These are phyloP conservation scores for Pleurotus platypus DNA, from an alignment of 768 basidiomycete genomes.

Conservation along the genomic window DNA sequence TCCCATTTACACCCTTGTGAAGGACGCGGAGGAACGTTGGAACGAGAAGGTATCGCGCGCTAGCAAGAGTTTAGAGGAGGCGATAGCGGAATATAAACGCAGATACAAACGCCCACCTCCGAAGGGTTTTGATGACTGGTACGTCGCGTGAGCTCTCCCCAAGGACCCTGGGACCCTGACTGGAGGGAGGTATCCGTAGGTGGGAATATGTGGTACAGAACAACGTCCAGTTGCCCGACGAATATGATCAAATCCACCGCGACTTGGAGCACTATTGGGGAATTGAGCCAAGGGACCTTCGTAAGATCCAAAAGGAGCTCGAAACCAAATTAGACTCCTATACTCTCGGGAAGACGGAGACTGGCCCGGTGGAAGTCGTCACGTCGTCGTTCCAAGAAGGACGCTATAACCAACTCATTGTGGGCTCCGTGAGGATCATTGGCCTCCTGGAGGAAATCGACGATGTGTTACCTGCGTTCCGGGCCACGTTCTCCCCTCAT, in stretches of 20 bases:
- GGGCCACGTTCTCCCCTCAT: constrained; percentile 37
- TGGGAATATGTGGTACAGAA: constrained; percentile 43
- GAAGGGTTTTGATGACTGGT: constrained; percentile 47
- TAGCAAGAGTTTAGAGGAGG: constrained; percentile 33
- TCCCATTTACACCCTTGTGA: constrained; percentile 42
- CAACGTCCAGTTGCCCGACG: constrained; percentile 47
- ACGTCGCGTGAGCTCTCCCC: neutral
- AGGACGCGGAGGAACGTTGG: constrained; percentile 35
- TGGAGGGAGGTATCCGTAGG: constrained; percentile 18
- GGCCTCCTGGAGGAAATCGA: constrained; percentile 34
- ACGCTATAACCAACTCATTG: constrained; percentile 6
- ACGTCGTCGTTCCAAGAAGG: constrained; percentile 7
- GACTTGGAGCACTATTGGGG: constrained; percentile 16
- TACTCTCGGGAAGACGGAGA: constrained; percentile 9
- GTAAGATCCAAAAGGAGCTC: constrained; percentile 4
- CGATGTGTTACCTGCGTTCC: constrained; percentile 32
- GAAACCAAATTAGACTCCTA: constrained; percentile 9
- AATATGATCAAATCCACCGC: constrained; percentile 46
- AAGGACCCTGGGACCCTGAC: neutral
- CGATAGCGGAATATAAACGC: constrained; percentile 34
- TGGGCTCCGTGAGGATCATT: constrained; percentile 17
- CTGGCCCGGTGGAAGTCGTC: constrained; percentile 7
- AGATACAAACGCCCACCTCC: constrained; percentile 36
- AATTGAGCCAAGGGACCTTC: constrained; percentile 14
- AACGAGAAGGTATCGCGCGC: constrained; percentile 28